Evolutionary conservation across 345 rosid species (phyloP).

Genomic region (Ceriops tagal): DNA sequence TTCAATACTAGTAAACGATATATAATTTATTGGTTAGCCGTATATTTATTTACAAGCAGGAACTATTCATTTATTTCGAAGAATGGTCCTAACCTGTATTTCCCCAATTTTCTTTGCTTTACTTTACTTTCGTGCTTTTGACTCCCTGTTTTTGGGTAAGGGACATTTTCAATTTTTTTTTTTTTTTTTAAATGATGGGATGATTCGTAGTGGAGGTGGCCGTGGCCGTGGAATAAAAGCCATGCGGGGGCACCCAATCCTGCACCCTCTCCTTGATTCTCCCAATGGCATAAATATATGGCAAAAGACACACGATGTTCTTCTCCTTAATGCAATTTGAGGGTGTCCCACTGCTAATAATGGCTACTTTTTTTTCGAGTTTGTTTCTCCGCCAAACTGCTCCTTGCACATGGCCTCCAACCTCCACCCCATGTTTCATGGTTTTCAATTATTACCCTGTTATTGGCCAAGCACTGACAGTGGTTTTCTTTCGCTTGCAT

Average conservation of each 20-base stretch:
- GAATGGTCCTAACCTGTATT: background rate
- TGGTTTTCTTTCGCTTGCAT: background rate
- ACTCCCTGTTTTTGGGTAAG: background rate
- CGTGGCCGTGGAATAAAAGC: constrained; percentile 23
- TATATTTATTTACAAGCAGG: too few relatives aligned
- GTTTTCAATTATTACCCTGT: constrained; percentile 33
- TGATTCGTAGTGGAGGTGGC: constrained; percentile 24
- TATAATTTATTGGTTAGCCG: too few relatives aligned
- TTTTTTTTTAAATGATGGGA: constrained; percentile 13
- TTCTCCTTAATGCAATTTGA: constrained; percentile 7
- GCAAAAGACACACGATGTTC: background rate
- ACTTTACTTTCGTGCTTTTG: background rate
- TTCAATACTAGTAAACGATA: too few relatives aligned
- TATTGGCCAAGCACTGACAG: constrained; percentile 7
- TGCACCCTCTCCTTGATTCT: constrained; percentile 12
- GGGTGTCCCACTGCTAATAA: constrained; percentile 22
- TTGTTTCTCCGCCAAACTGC: constrained; percentile 8
- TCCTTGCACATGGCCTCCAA: constrained; percentile 55
- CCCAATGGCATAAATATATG: constrained; percentile 6
- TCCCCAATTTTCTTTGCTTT: background rate
- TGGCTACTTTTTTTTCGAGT: constrained; percentile 1
- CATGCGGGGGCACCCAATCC: constrained; percentile 36
- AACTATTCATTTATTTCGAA: too few relatives aligned
- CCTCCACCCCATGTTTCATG: constrained; percentile 26
- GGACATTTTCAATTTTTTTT: background rate